Evolutionary conservation across 257 asterid species (phyloP).

Genomic region (Coffea canephora): DNA sequence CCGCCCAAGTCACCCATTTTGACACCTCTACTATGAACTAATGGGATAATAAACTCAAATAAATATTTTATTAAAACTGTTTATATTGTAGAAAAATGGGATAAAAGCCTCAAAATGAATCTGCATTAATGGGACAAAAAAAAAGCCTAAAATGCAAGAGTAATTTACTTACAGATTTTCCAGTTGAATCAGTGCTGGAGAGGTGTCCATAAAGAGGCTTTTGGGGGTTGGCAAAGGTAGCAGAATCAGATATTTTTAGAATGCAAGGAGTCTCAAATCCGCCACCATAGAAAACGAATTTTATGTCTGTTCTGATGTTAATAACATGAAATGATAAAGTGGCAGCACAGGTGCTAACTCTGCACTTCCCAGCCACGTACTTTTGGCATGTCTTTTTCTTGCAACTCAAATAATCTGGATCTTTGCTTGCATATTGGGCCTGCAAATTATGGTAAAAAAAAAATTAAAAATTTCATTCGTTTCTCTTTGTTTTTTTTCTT

Average conservation of each 20-base stretch:
- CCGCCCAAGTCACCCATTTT: no score
- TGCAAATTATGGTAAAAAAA: conserved; percentile 18
- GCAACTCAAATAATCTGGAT: conserved; percentile 61
- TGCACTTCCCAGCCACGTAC: conserved; percentile 33
- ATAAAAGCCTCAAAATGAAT: no score
- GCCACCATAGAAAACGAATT: conserved; percentile 61
- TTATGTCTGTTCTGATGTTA: conserved; percentile 75
- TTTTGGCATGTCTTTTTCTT: conserved; percentile 51
- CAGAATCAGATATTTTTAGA: conserved; percentile 32
- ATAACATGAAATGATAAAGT: conserved; percentile 60
- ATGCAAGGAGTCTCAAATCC: conserved; percentile 71
- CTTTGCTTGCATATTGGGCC: conserved; percentile 71
- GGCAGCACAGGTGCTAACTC: conserved; percentile 50
- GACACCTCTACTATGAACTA: no score
- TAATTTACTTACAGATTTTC: conserved; percentile 47
- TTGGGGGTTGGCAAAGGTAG: conserved; percentile 56
- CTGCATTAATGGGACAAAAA: no score
- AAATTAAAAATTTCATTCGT: not conserved
- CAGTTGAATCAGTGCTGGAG: conserved; percentile 61
- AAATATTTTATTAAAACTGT: no score
- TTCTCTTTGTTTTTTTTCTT: no score
- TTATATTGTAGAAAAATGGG: no score
- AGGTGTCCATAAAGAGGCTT: conserved; percentile 66
- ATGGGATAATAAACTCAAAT: no score
- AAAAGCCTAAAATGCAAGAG: not conserved